phyloP scores from a whole-genome alignment of 768 basidiomycete species.

The Crucibulum laeve region DNA sequence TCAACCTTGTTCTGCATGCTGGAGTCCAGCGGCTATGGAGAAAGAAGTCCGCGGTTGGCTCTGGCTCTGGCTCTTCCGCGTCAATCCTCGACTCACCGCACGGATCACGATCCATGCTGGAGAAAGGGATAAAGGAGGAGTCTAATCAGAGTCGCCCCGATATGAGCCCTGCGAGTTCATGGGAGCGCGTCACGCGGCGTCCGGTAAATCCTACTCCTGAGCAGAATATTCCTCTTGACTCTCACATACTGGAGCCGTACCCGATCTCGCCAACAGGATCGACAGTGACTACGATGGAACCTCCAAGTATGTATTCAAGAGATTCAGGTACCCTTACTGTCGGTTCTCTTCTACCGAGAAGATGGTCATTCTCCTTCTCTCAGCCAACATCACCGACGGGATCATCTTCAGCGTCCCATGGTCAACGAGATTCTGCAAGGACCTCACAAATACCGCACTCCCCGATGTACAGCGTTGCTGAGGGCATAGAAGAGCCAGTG shows the following conservation, averaged over 20 bases:
- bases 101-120: constrained; percentile 32
- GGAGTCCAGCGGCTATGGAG: constrained; percentile 27
- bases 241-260: constrained; percentile 37
- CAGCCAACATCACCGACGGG: constrained; percentile 20
- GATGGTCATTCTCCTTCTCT: constrained; percentile 32
- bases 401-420: constrained; percentile 6
- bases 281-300: constrained; percentile 21
- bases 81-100: constrained; percentile 6
- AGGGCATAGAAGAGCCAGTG: not conserved
- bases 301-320: constrained; percentile 25
- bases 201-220: constrained; percentile 54
- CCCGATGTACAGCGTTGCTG: not conserved
- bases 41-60: constrained; percentile 7
- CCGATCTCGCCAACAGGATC: constrained; percentile 39
- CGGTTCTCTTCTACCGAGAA: constrained; percentile 30
- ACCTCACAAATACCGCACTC: not conserved
- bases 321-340: constrained; percentile 34
- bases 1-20: constrained; percentile 58
- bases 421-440: not conserved
- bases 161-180: constrained; percentile 1
- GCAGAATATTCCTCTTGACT: constrained; percentile 34
- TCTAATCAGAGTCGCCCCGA: constrained; percentile 2
- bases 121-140: constrained; percentile 25
- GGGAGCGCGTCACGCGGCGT: constrained; percentile 20
- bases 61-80: constrained; percentile 7